phyloP scores from a whole-genome alignment of 495 filamentous ascomycete species.

The Thozetella sp. region DNA sequence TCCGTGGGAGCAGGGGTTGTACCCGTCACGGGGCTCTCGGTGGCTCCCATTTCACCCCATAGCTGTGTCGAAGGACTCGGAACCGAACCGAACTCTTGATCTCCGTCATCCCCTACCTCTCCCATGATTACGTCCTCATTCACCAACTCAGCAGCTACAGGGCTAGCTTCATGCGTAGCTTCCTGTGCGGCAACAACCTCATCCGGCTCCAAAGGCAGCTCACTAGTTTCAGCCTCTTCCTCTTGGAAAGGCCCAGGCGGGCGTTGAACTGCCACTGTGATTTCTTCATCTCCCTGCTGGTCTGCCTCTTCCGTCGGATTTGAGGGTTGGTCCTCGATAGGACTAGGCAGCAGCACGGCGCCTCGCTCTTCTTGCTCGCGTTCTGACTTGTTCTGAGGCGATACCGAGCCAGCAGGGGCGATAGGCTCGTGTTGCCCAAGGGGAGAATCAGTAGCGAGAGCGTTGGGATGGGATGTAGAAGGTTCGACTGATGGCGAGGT shows the following conservation, averaged over 20 bases:
- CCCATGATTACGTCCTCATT: background rate
- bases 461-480: too few relatives aligned
- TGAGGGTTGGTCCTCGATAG: too few relatives aligned
- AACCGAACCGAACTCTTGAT: background rate
- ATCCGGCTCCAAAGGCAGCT: background rate
- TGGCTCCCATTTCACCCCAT: background rate
- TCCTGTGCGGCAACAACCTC: background rate
- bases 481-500: too few relatives aligned
- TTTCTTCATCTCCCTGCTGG: conserved; percentile 7
- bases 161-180: background rate
- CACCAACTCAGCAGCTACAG: background rate
- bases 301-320: conserved; percentile 1
- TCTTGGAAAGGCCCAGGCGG: background rate
- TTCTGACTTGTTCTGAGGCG: too few relatives aligned
- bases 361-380: too few relatives aligned
- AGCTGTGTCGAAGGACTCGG: background rate
- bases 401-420: too few relatives aligned
- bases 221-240: background rate
- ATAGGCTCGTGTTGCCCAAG: too few relatives aligned
- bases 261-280: background rate
- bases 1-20: too few relatives aligned
- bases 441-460: too few relatives aligned
- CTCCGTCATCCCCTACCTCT: conserved; percentile 9
- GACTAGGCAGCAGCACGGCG: too few relatives aligned
- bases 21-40: background rate